Percentiles rank a stretch among this genome's conserved stretches.
Conservation (phyloP, 2,329 filamentous ascomycete genomes). For the Microdochium trichocladiopsis region DNA sequence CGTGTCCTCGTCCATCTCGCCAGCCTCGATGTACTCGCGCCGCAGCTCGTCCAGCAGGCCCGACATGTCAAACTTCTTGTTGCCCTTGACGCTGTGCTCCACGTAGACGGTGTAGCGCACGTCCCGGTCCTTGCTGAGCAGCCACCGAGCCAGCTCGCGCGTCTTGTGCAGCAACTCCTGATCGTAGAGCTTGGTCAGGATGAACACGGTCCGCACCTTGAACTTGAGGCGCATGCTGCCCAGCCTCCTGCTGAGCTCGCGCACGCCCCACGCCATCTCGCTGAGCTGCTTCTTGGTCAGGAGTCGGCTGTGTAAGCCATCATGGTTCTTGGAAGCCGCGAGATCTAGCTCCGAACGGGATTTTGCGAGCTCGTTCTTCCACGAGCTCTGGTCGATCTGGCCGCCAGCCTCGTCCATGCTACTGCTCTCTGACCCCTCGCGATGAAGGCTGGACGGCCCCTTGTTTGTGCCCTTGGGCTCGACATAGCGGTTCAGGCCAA, state of each 20-base stretch:
- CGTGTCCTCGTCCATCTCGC: slow-evolving; percentile 22
- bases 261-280: slow-evolving; percentile 94
- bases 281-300: slow-evolving; percentile 91
- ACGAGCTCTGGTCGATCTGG: slow-evolving; percentile 49
- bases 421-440: slow-evolving; percentile 29
- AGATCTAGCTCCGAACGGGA: slow-evolving; percentile 33
- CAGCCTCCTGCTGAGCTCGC: slow-evolving; percentile 80
- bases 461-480: slow-evolving; percentile 25
- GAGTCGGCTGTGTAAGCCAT: slow-evolving; percentile 54
- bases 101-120: slow-evolving; percentile 74
- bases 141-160: slow-evolving; percentile 70
- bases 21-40: slow-evolving; percentile 29
- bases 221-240: slow-evolving; percentile 78
- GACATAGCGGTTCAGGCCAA: slow-evolving; percentile 18
- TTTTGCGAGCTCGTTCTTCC: slow-evolving; percentile 41
- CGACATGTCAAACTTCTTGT: slow-evolving; percentile 66
- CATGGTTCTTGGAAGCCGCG: slow-evolving; percentile 13
- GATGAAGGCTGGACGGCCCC: slow-evolving; percentile 23
- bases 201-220: slow-evolving; percentile 74
- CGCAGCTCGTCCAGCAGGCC: slow-evolving; percentile 59
- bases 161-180: slow-evolving; percentile 71
- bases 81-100: slow-evolving; percentile 65
- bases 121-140: slow-evolving; percentile 64
- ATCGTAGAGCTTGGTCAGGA: slow-evolving; percentile 91
- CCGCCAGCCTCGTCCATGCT: slow-evolving; percentile 43